phyloP scores from a whole-genome alignment of 2,329 filamentous ascomycete species.

The Monosporascus ibericus region DNA sequence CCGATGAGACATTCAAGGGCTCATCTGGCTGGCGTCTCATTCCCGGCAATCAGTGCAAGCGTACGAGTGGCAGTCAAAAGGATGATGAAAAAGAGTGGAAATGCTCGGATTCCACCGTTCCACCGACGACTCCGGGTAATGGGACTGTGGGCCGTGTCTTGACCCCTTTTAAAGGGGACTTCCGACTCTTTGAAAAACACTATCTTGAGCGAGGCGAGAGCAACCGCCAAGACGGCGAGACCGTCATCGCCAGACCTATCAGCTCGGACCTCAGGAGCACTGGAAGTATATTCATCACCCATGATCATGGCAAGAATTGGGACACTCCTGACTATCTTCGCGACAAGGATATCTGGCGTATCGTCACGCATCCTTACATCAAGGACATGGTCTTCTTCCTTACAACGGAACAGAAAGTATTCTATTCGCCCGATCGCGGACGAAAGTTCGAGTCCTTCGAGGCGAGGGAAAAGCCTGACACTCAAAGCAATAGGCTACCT shows the following conservation, averaged over 20 bases:
- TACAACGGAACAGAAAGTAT: conserved; percentile 58
- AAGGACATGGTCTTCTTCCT: conserved; percentile 85
- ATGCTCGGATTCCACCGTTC: conserved; percentile 58
- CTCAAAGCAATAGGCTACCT: conserved; percentile 32
- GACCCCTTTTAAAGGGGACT: conserved; percentile 56
- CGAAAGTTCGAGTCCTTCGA: conserved; percentile 68
- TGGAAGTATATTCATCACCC: conserved; percentile 64
- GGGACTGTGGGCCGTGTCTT: conserved; percentile 60
- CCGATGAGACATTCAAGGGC: conserved; percentile 70
- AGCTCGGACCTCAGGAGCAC: conserved; percentile 41
- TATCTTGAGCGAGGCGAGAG: conserved; percentile 75
- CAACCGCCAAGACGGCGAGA: conserved; percentile 65
- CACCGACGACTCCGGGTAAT: conserved; percentile 47
- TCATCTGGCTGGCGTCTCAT: conserved; percentile 90
- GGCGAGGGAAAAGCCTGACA: conserved; percentile 50
- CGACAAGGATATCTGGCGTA: conserved; percentile 61
- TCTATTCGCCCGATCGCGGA: conserved; percentile 78
- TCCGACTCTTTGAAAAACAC: conserved; percentile 46
- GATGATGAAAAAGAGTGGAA: conserved; percentile 68
- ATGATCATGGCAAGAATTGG: conserved; percentile 89
- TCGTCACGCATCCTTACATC: conserved; percentile 74
- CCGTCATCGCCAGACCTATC: conserved; percentile 49
- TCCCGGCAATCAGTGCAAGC: conserved; percentile 70
- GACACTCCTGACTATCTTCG: conserved; percentile 54
- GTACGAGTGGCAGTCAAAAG: conserved; percentile 54